phyloP scores from a whole-genome alignment of 768 basidiomycete species.

The Lactifluus volemus region DNA sequence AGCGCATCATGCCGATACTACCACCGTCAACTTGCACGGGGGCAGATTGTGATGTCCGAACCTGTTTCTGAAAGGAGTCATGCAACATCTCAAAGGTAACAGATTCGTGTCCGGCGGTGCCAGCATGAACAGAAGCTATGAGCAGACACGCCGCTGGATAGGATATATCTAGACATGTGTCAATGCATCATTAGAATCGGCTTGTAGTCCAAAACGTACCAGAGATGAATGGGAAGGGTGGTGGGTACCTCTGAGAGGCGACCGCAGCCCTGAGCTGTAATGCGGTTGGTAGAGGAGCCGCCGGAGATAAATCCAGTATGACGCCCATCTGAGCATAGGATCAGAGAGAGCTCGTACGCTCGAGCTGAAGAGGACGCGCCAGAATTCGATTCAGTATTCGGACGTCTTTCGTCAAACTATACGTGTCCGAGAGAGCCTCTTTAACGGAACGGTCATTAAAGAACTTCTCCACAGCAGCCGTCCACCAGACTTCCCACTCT shows the following conservation, averaged over 20 bases:
- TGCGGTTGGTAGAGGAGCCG: slow-evolving; percentile 45
- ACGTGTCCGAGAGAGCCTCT: slow-evolving; percentile 47
- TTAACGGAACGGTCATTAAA: slow-evolving; percentile 39
- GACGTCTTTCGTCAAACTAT: slow-evolving; percentile 51
- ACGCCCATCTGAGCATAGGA: slow-evolving; percentile 32
- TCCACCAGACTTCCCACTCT: slow-evolving; percentile 64
- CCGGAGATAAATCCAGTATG: slow-evolving; percentile 38
- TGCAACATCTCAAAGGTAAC: slow-evolving; percentile 92
- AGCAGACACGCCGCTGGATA: slow-evolving; percentile 78
- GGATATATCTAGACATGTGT: slow-evolving; percentile 44
- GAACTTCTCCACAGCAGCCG: slow-evolving; percentile 45
- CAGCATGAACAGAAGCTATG: slow-evolving; percentile 73
- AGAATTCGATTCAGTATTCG: slow-evolving; percentile 50
- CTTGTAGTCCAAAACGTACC: slow-evolving; percentile 31
- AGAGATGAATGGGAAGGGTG: slow-evolving; percentile 41
- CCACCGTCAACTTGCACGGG: slow-evolving; percentile 67
- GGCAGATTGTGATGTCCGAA: slow-evolving; percentile 60
- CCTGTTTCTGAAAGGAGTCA: slow-evolving; percentile 67
- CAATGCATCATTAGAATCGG: background rate
- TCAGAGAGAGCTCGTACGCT: background rate
- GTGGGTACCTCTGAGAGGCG: slow-evolving; percentile 47
- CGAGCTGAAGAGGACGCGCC: slow-evolving; percentile 33
- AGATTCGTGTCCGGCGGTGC: slow-evolving; percentile 63
- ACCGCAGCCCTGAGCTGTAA: slow-evolving; percentile 36
- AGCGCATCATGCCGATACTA: slow-evolving; percentile 62